Conservation (phyloP, 129 eudicot species). For the Lactuca sativa region DNA sequence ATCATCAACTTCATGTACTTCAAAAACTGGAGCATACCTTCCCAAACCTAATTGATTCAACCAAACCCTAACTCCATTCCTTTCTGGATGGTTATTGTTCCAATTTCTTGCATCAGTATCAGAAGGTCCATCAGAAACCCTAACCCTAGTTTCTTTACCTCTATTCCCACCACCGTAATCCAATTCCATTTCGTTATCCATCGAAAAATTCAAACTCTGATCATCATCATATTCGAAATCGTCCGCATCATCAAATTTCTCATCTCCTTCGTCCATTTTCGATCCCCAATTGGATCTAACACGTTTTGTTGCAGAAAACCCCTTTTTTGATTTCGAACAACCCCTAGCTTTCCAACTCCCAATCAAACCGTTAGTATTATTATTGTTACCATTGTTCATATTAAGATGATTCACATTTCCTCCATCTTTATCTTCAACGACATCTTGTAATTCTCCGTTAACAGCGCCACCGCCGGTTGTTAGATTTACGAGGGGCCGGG, state of each 20-base stretch:
- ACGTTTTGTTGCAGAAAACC: conserved; percentile 32
- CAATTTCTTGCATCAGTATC: conserved; percentile 45
- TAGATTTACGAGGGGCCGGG: conserved; percentile 50
- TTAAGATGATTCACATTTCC: conserved; percentile 21
- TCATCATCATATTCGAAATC: conserved; percentile 32
- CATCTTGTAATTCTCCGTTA: conserved; percentile 29
- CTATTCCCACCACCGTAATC: conserved; percentile 5
- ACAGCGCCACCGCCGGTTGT: conserved; percentile 25
- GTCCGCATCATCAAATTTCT: conserved; percentile 24
- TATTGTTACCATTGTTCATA: conserved; percentile 9
- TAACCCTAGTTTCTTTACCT: conserved; percentile 34
- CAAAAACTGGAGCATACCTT: conserved; percentile 67
- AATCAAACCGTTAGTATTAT: conserved; percentile 19
- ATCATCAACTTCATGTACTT: conserved; percentile 78
- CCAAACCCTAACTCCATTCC: conserved; percentile 68
- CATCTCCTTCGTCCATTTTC: conserved; percentile 42
- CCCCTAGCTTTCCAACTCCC: conserved; percentile 48
- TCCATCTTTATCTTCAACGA: conserved; percentile 26
- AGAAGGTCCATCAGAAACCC: conserved; percentile 55
- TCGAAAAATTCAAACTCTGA: conserved; percentile 44
- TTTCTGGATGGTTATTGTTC: conserved; percentile 34
- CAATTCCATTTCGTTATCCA: conserved; percentile 39
- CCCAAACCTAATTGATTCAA: conserved; percentile 60
- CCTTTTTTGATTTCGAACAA: conserved; percentile 34
- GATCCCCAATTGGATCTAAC: conserved; percentile 49